A percentile compares a stretch with the other conserved stretches of the same genome.
Conservation (phyloP, 345 rosid species). For the Eutrema japonicum region DNA sequence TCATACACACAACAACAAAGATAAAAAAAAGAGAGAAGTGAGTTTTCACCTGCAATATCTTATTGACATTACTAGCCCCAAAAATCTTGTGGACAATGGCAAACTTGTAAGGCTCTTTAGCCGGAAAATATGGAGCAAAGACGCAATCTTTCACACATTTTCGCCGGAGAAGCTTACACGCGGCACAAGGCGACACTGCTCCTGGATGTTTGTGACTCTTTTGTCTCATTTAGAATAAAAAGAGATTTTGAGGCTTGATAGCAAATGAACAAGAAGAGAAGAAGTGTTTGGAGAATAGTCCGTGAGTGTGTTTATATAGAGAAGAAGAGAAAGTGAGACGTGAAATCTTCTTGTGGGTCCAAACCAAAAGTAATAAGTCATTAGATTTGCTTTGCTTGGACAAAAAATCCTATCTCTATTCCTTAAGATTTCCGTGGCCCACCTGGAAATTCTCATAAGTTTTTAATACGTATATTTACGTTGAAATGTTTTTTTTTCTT, state of each 20-base stretch:
- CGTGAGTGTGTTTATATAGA: conserved; percentile 38
- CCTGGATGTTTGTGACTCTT: conserved; percentile 57
- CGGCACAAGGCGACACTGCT: conserved; percentile 81
- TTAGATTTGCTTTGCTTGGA: conserved; percentile 42
- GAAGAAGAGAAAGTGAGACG: conserved; percentile 32
- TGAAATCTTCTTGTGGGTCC: conserved; percentile 44
- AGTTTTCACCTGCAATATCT: conserved; percentile 76
- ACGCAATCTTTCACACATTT: conserved; percentile 81
- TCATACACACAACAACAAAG: neutral
- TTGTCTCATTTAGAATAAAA: conserved; percentile 52
- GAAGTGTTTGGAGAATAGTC: conserved; percentile 21
- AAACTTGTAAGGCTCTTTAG: conserved; percentile 85
- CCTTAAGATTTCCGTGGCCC: conserved; percentile 45
- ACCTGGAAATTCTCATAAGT: conserved; percentile 24
- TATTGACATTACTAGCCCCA: conserved; percentile 96
- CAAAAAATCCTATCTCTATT: conserved; percentile 38
- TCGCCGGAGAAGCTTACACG: conserved; percentile 84
- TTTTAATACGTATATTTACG: conserved; percentile 4
- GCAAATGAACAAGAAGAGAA: conserved; percentile 23
- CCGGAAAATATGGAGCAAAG: conserved; percentile 91
- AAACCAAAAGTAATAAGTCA: conserved; percentile 34
- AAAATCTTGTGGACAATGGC: conserved; percentile 90
- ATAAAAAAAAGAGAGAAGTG: conserved; percentile 15
- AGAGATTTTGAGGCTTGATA: conserved; percentile 12
- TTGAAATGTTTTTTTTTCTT: conserved; percentile 12